phyloP scores from a whole-genome alignment of 2,329 filamentous ascomycete species.

The Tolypocladium endophyticum region DNA sequence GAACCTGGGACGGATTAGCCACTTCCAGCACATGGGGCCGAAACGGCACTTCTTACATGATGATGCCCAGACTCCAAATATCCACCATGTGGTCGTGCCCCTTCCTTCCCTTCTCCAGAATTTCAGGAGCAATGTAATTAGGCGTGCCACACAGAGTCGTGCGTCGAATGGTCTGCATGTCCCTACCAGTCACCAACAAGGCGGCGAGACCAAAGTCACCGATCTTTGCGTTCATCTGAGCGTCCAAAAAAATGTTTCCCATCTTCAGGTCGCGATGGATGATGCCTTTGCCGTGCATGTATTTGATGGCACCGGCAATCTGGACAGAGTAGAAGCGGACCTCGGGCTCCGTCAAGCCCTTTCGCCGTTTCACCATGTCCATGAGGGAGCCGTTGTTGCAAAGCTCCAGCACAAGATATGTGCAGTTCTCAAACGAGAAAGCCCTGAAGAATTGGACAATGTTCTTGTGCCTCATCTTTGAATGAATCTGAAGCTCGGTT shows the following conservation, averaged over 20 bases:
- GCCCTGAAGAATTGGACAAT: conserved; percentile 93
- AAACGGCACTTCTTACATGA: conserved; percentile 49
- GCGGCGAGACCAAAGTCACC: conserved; percentile 95
- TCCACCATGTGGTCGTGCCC: conserved; percentile 98
- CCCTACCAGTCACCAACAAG: conserved; percentile 79
- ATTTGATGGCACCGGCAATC: conserved; percentile 94
- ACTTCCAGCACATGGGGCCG: background rate
- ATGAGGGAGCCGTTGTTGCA: conserved; percentile 94
- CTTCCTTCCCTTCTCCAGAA: conserved; percentile 84
- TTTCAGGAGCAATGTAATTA: conserved; percentile 97
- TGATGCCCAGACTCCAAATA: conserved; percentile 96
- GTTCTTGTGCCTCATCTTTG: conserved; percentile 91
- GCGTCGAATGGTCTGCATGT: conserved; percentile 72
- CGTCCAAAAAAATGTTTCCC: conserved; percentile 93
- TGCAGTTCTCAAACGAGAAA: conserved; percentile 80
- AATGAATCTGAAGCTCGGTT: conserved; percentile 92
- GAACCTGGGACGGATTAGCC: conserved; percentile 44
- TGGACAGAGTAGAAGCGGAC: conserved; percentile 90
- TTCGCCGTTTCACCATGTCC: conserved; percentile 92
- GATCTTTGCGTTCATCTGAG: conserved; percentile 94
- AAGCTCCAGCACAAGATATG: conserved; percentile 87
- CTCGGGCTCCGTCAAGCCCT: conserved; percentile 84
- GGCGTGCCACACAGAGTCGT: conserved; percentile 95
- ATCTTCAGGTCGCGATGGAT: conserved; percentile 97
- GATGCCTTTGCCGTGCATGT: conserved; percentile 90